These are phyloP conservation scores for Pseudomicrostroma phylloplanum DNA, from an alignment of 1,284 basidiomycete species.

Conservation along the genomic window DNA sequence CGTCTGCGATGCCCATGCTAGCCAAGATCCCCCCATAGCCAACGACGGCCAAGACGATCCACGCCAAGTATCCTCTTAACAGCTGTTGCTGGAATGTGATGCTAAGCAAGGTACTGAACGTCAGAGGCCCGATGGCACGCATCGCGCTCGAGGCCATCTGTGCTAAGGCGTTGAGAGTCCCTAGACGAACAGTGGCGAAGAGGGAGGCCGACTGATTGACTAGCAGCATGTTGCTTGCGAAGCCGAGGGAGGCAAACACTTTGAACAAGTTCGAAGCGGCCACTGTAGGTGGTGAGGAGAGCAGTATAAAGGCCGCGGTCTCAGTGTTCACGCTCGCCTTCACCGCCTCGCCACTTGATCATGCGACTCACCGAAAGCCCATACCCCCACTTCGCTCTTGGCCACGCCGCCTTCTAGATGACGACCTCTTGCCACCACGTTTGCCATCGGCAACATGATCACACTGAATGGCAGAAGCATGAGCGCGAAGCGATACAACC, in stretches of 20 bases:
- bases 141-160: conserved; percentile 23
- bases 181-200: conserved; percentile 16
- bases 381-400: no score
- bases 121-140: conserved; percentile 28
- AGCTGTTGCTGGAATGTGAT: conserved; percentile 20
- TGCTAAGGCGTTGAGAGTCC: conserved; percentile 28
- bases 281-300: conserved; percentile 7
- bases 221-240: conserved; percentile 24
- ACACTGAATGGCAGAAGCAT: conserved; percentile 45
- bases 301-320: no score
- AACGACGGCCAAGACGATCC: conserved; percentile 19
- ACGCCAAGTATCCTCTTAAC: conserved; percentile 30
- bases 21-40: conserved; percentile 14
- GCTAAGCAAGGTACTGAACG: conserved; percentile 29
- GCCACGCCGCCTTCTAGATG: no score
- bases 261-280: conserved; percentile 7
- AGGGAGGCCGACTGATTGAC: conserved; percentile 30
- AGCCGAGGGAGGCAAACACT: conserved; percentile 9
- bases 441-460: conserved; percentile 42
- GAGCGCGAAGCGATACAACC: conserved; percentile 45
- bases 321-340: no score
- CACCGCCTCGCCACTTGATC: no score
- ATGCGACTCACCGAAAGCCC: no score
- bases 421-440: conserved; percentile 20
- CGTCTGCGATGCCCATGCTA: conserved; percentile 9